A percentile compares a stretch with the other conserved stretches of the same genome.
phyloP scores from a whole-genome alignment of 2,329 filamentous ascomycete species.

The Hymenoscyphus occultus region DNA sequence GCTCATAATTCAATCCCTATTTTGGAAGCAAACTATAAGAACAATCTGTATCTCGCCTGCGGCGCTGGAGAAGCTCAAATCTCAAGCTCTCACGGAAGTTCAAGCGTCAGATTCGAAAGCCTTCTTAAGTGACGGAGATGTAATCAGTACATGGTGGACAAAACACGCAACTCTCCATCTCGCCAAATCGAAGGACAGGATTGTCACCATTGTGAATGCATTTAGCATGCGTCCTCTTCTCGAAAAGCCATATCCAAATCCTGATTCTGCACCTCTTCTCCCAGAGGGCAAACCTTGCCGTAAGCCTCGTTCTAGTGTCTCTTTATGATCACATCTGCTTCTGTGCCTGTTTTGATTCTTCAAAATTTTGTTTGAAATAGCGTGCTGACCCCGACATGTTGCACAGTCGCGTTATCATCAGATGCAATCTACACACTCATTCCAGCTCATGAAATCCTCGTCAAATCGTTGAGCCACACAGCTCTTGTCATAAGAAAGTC shows the following conservation, averaged over 20 bases:
- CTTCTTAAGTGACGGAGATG: constrained; percentile 47
- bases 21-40: constrained; percentile 22
- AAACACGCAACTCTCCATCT: constrained; percentile 31
- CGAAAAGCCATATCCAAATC: constrained; percentile 30
- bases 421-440: constrained; percentile 31
- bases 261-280: constrained; percentile 21
- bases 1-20: constrained; percentile 38
- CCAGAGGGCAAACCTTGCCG: constrained; percentile 29
- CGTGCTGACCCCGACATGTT: too few relatives aligned
- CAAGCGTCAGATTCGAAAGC: constrained; percentile 20
- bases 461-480: constrained; percentile 32
- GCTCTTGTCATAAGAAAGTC: constrained; percentile 35
- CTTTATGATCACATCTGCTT: too few relatives aligned
- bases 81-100: constrained; percentile 36
- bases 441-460: constrained; percentile 28
- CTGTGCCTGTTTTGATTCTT: too few relatives aligned
- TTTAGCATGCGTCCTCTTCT: constrained; percentile 38
- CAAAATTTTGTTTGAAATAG: too few relatives aligned
- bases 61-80: constrained; percentile 35
- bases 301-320: too few relatives aligned
- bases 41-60: constrained; percentile 41
- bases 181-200: constrained; percentile 26
- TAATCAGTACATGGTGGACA: constrained; percentile 44
- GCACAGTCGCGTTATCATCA: constrained; percentile 29
- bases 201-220: constrained; percentile 41